A percentile compares a stretch with the other conserved stretches of the same genome.
Evolutionary conservation across 768 basidiomycete species (phyloP).

Genomic region (Kwoniella botswanensis): DNA sequence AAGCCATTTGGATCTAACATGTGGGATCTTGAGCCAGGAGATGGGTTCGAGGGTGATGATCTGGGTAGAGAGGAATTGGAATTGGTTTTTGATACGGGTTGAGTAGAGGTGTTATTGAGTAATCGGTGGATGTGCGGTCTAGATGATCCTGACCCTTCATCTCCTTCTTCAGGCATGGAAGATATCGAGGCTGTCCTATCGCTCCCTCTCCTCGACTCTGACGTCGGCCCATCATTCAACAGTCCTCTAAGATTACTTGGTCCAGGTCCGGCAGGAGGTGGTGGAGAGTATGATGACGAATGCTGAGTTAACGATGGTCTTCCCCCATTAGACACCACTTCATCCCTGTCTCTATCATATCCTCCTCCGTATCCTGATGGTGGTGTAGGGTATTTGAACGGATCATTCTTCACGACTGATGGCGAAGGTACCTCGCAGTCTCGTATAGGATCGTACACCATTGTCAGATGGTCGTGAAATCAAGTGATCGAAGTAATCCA

Average conservation of each 20-base stretch:
- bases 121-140: constrained; percentile 30
- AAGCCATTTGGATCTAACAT: constrained; percentile 37
- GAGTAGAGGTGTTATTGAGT: constrained; percentile 30
- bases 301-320: constrained; percentile 1
- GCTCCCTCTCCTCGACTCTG: constrained; percentile 29
- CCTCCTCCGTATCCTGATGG: constrained; percentile 2
- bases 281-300: constrained; percentile 25
- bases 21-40: constrained; percentile 28
- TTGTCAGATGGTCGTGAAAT: constrained; percentile 7
- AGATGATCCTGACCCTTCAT: constrained; percentile 28
- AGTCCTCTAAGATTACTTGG: constrained; percentile 42
- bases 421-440: constrained; percentile 52
- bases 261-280: constrained; percentile 20
- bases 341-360: constrained; percentile 6
- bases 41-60: constrained; percentile 33
- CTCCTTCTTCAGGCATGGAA: constrained; percentile 31
- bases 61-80: constrained; percentile 37
- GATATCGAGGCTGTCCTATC: constrained; percentile 24
- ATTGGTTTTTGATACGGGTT: constrained; percentile 34
- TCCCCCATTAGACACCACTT: constrained; percentile 7
- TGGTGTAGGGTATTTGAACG: constrained; percentile 9
- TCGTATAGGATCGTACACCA: constrained; percentile 55
- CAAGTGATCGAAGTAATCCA: not conserved
- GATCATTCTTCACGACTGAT: constrained; percentile 21
- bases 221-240: constrained; percentile 36